Percentiles rank a stretch among this genome's conserved stretches.
Conservation (phyloP, 1,284 basidiomycete species). For the Farysia itapuensis region DNA sequence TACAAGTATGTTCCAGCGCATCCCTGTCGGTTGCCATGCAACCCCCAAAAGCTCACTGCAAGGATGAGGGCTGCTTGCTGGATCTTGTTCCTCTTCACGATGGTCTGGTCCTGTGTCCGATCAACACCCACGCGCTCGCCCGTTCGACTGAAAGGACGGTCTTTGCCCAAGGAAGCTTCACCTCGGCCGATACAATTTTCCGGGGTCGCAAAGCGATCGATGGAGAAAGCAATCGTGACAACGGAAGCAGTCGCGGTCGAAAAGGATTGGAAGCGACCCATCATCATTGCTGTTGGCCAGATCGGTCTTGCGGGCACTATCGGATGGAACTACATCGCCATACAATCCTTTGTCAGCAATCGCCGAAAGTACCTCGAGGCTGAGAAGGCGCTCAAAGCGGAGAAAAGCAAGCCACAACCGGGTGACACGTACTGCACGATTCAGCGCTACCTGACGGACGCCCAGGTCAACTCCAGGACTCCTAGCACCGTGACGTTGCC, state of each 20-base stretch:
- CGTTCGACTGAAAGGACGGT: no score
- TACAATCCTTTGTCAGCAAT: constrained; percentile 12
- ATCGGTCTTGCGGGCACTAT: constrained; percentile 6
- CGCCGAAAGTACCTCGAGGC: background rate
- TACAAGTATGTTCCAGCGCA: no score
- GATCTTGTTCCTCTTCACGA: no score
- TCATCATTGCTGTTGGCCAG: constrained; percentile 4
- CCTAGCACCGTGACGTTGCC: constrained; percentile 4
- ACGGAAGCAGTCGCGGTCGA: no score
- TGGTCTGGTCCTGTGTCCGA: no score
- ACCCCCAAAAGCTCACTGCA: no score
- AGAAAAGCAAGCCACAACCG: constrained; percentile 4
- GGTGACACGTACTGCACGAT: constrained; percentile 21
- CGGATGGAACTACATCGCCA: constrained; percentile 20
- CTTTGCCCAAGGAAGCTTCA: no score
- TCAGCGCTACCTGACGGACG: constrained; percentile 8
- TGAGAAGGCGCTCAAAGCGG: constrained; percentile 4
- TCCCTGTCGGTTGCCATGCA: no score
- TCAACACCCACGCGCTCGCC: no score
- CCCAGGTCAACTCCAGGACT: constrained; percentile 16
- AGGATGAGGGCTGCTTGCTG: no score
- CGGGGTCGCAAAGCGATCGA: no score
- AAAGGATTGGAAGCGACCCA: constrained; percentile 21
- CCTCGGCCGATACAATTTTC: no score
- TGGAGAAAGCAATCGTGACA: background rate